These are phyloP conservation scores for Trichoderma atrobrunneum DNA, from an alignment of 2,329 filamentous ascomycete genomes.

Conservation along the genomic window DNA sequence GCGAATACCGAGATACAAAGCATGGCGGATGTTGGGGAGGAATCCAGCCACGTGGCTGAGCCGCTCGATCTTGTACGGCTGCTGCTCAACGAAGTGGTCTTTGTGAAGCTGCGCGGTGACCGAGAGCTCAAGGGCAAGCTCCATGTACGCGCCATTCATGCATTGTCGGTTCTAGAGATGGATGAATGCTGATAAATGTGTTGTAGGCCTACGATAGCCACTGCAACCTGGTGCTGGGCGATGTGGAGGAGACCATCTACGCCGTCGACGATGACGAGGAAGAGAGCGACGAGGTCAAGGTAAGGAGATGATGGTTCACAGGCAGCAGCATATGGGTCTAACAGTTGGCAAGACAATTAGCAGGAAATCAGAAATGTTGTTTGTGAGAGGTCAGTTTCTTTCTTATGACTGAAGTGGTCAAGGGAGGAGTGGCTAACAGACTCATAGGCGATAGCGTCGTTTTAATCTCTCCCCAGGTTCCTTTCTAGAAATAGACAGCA, in stretches of 20 bases:
- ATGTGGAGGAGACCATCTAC: slow-evolving; percentile 97
- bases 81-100: slow-evolving; percentile 91
- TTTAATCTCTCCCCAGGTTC: slow-evolving; percentile 63
- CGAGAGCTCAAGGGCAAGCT: slow-evolving; percentile 91
- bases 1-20: not conserved
- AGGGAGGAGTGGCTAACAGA: slow-evolving; percentile 25
- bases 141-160: slow-evolving; percentile 61
- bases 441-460: slow-evolving; percentile 67
- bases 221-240: slow-evolving; percentile 93
- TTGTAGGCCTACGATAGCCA: slow-evolving; percentile 93
- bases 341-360: slow-evolving; percentile 69
- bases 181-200: slow-evolving; percentile 12
- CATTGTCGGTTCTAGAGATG: not conserved
- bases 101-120: slow-evolving; percentile 95
- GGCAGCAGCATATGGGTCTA: not conserved
- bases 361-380: slow-evolving; percentile 98
- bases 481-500: slow-evolving; percentile 33
- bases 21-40: slow-evolving; percentile 84
- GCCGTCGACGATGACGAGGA: slow-evolving; percentile 82
- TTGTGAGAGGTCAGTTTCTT: slow-evolving; percentile 77
- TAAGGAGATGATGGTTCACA: slow-evolving; percentile 34
- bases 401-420: not conserved
- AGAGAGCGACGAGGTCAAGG: slow-evolving; percentile 74
- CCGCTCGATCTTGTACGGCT: slow-evolving; percentile 94
- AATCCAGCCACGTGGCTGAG: slow-evolving; percentile 72